A percentile compares a stretch with the other conserved stretches of the same genome.
phyloP scores from a whole-genome alignment of 2,329 filamentous ascomycete species.

The Nannizziopsis barbatae region DNA sequence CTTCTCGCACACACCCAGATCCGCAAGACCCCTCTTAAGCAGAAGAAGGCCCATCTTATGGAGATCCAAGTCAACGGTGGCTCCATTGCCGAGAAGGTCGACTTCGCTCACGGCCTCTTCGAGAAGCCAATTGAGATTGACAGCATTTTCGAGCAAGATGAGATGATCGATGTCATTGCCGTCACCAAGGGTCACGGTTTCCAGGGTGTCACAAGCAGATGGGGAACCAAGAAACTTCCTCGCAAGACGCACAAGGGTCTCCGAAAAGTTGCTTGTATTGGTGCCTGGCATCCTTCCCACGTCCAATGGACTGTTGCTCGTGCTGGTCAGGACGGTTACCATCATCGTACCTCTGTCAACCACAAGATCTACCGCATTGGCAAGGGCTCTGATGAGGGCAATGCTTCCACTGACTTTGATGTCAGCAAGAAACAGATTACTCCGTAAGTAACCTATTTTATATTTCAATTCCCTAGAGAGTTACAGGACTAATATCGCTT shows the following conservation, averaged over 20 bases:
- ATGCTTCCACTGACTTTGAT: slow-evolving; percentile 89
- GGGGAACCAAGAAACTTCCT: slow-evolving; percentile 99
- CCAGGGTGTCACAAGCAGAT: slow-evolving; percentile 92
- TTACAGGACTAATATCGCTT: slow-evolving; percentile 27
- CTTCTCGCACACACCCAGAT: slow-evolving; percentile 99
- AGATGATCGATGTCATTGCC: slow-evolving; percentile 98
- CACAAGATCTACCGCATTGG: slow-evolving; percentile 99
- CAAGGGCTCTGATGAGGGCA: slow-evolving; percentile 80
- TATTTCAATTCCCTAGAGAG: background rate
- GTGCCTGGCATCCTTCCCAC: slow-evolving; percentile 99
- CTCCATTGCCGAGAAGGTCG: slow-evolving; percentile 89
- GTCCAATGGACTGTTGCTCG: slow-evolving; percentile 99
- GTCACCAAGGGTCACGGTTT: slow-evolving; percentile 99
- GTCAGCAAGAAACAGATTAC: slow-evolving; percentile 99
- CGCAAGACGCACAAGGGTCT: slow-evolving; percentile 99
- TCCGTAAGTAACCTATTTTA: slow-evolving; percentile 60
- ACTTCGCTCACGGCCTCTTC: slow-evolving; percentile 89
- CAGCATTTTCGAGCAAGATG: slow-evolving; percentile 96
- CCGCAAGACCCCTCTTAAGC: slow-evolving; percentile 97
- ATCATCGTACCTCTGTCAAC: slow-evolving; percentile 99
- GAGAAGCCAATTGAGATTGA: slow-evolving; percentile 96
- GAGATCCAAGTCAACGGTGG: slow-evolving; percentile 99
- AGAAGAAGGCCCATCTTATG: slow-evolving; percentile 99
- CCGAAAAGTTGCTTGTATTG: slow-evolving; percentile 99
- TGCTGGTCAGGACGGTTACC: slow-evolving; percentile 99